A percentile compares a stretch with the other conserved stretches of the same genome.
Conservation (phyloP, 352 stramenopile genomes). For the Globisporangium okanoganense region DNA sequence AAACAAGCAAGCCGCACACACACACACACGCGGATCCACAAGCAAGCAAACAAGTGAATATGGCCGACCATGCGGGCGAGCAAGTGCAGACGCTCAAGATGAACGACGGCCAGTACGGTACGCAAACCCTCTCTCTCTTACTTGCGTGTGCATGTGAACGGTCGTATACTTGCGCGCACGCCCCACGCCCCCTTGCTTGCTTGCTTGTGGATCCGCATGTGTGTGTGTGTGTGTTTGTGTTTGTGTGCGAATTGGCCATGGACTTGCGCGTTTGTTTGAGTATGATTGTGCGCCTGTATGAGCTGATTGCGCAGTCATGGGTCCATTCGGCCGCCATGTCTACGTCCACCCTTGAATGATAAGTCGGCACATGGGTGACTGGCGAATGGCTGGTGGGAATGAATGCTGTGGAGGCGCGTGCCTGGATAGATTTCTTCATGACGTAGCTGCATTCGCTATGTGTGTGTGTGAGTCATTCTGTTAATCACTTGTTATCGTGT, state of each 20-base stretch:
- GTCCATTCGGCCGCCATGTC: neutral
- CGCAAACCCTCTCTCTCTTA: neutral
- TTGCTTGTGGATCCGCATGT: neutral
- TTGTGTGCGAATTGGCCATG: neutral
- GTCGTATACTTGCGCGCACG: neutral
- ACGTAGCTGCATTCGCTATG: neutral
- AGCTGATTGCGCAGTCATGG: neutral
- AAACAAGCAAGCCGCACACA: neutral
- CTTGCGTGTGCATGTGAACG: neutral
- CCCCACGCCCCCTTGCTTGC: neutral
- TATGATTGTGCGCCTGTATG: neutral
- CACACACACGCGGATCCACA: neutral
- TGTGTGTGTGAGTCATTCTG: neutral
- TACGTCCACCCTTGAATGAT: neutral
- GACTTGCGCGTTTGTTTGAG: neutral
- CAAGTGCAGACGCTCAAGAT: conserved; percentile 54
- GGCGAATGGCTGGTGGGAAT: neutral
- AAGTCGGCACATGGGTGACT: neutral
- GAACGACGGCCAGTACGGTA: conserved; percentile 41
- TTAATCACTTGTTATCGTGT: neutral
- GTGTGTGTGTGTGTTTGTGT: neutral
- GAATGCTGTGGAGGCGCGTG: neutral
- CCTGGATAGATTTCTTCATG: neutral
- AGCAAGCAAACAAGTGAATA: neutral
- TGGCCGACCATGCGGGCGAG: conserved; percentile 11